phyloP scores from a whole-genome alignment of 2,329 filamentous ascomycete species.

The Ceratocystis ficicola region DNA sequence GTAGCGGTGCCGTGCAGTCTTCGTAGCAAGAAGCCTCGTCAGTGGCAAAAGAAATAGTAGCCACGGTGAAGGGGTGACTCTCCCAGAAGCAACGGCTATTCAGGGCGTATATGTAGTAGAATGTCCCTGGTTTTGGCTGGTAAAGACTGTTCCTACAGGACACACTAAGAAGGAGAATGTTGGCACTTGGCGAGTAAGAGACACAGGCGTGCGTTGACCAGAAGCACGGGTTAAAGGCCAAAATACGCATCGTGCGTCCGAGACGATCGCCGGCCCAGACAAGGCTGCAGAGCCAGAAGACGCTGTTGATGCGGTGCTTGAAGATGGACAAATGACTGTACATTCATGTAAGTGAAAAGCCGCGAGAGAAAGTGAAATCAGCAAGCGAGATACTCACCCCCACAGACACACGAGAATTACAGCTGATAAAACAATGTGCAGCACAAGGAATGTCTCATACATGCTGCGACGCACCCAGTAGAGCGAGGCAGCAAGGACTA shows the following conservation, averaged over 20 bases:
- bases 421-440: constrained; percentile 42
- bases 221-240: constrained; percentile 31
- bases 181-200: constrained; percentile 30
- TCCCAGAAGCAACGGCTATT: constrained; percentile 35
- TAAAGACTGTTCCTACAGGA: constrained; percentile 30
- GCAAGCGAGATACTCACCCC: constrained; percentile 31
- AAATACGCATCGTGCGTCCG: constrained; percentile 34
- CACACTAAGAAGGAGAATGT: constrained; percentile 34
- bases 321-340: constrained; percentile 42
- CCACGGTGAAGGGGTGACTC: constrained; percentile 40
- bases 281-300: constrained; percentile 38
- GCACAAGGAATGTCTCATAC: constrained; percentile 41
- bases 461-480: constrained; percentile 40
- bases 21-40: constrained; percentile 20
- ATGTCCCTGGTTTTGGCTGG: constrained; percentile 32
- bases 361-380: neutral
- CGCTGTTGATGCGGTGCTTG: constrained; percentile 26
- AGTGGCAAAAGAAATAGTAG: constrained; percentile 25
- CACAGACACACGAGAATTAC: constrained; percentile 40
- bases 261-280: constrained; percentile 42
- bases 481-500: constrained; percentile 37
- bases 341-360: constrained; percentile 24
- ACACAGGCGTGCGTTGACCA: constrained; percentile 31
- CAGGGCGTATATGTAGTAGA: constrained; percentile 36
- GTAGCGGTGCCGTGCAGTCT: constrained; percentile 29